phyloP scores from a whole-genome alignment of 345 rosid species.

The Cochlearia excelsa region DNA sequence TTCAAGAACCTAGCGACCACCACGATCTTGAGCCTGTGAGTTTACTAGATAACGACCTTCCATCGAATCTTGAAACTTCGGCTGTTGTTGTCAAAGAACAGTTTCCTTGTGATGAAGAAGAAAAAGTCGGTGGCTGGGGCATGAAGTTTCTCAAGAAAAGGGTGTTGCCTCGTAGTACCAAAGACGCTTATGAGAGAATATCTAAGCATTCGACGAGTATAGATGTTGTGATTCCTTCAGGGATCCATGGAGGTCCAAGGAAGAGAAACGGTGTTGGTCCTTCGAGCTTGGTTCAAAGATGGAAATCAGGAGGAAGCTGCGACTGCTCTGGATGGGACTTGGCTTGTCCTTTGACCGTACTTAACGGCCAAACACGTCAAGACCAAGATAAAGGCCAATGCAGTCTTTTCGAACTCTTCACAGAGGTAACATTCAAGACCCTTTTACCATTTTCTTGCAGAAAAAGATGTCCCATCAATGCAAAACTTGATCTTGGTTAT shows the following conservation, averaged over 20 bases:
- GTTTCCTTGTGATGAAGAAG: constrained; percentile 36
- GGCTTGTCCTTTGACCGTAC: constrained; percentile 67
- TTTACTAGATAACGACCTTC: constrained; percentile 50
- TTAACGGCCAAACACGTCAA: constrained; percentile 43
- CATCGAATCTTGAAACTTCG: constrained; percentile 66
- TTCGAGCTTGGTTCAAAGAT: constrained; percentile 70
- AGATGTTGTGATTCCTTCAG: constrained; percentile 74
- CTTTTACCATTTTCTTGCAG: not conserved
- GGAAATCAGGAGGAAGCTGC: constrained; percentile 86
- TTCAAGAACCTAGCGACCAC: constrained; percentile 33
- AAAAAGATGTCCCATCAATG: not conserved
- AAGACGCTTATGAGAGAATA: constrained; percentile 22
- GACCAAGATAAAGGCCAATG: constrained; percentile 47
- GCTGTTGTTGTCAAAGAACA: constrained; percentile 71
- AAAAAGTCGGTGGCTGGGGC: constrained; percentile 81
- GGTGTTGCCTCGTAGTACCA: constrained; percentile 32
- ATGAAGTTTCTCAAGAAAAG: constrained; percentile 74
- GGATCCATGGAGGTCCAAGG: constrained; percentile 87
- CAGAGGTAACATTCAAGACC: constrained; percentile 55
- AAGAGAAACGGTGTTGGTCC: constrained; percentile 56
- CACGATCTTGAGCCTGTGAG: constrained; percentile 36
- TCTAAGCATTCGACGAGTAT: constrained; percentile 44
- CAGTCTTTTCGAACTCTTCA: constrained; percentile 58
- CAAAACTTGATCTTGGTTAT: constrained; percentile 6
- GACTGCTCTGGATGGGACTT: constrained; percentile 99